Conservation (phyloP, 805 yeast genomes). For the Yamadazyma akitaensis region DNA sequence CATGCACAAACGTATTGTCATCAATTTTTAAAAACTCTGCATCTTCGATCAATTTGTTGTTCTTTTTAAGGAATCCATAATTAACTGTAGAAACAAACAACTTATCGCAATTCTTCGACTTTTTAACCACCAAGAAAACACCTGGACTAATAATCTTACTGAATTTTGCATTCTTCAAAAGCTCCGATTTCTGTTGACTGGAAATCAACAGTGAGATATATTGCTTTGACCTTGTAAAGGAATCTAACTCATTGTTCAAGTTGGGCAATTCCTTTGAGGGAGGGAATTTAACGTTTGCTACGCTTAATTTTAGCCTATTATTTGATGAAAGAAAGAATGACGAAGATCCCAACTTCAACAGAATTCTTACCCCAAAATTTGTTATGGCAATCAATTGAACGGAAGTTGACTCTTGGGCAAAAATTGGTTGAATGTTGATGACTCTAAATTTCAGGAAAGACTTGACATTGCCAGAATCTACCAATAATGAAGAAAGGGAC, state of each 20-base stretch:
- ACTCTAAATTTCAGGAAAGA: conserved; percentile 50
- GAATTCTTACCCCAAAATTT: conserved; percentile 77
- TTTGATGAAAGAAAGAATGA: conserved; percentile 15
- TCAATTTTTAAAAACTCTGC: conserved; percentile 59
- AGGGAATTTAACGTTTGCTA: conserved; percentile 58
- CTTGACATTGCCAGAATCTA: conserved; percentile 55
- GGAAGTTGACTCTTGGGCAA: conserved; percentile 62
- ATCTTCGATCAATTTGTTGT: conserved; percentile 71
- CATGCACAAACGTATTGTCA: conserved; percentile 50
- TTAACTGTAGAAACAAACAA: conserved; percentile 80
- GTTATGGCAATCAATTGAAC: conserved; percentile 77
- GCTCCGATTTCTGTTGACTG: conserved; percentile 48
- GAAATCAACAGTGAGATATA: conserved; percentile 37
- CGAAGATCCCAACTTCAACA: conserved; percentile 47
- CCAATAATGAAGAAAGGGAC: conserved; percentile 48
- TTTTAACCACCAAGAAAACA: conserved; percentile 68
- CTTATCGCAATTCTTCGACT: conserved; percentile 42
- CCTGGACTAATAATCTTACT: conserved; percentile 78
- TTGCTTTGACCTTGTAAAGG: conserved; percentile 40
- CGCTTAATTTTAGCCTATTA: conserved; percentile 28
- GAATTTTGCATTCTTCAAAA: conserved; percentile 56
- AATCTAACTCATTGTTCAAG: conserved; percentile 38
- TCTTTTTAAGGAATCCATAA: conserved; percentile 75
- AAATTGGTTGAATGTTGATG: conserved; percentile 59
- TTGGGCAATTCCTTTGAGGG: conserved; percentile 50